Base-by-base conservation (phyloP, 2,329 filamentous ascomycete species). In the Aspergillus brunneoviolaceus region DNA sequence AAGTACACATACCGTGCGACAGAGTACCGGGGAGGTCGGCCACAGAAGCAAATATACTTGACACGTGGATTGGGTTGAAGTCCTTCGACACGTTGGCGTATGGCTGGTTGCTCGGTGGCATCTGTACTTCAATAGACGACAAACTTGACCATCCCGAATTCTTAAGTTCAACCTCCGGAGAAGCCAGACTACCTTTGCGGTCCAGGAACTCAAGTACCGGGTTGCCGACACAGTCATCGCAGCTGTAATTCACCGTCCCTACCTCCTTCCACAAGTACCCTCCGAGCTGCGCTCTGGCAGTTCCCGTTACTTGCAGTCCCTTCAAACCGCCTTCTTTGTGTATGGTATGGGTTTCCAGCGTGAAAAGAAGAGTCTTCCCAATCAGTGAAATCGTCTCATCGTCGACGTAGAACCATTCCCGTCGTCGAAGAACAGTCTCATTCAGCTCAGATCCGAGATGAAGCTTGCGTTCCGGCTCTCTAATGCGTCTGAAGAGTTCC, bases 1-100 rank as follows among this genome's bases (percentile, higher is more conserved):
- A 97, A 0, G 93, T 95, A 82, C 96, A 97, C 94, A 98, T 98
- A 74, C 94, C 94, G 74, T 98, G 94, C 0, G 93, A 97, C 70
- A 98, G 96, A 33, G 94, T 97, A 49, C 94, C 94, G 2, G 92
- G 92, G 11, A 98, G 84, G 74, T 92, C 92, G 71, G 94, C 94
- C 71, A 97, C 96, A 76, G 86, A 91, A n/a, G 94, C 90, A 79
- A 98, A 98, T 53, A 96, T 90, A 55, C 92, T 88, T 14, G 93
- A 96, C 49, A 97, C 93, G 82, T 98, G 94, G 63, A 98, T 98
- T 14, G 94, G 94, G 78, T 98, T 98, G 84, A 90, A 97, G 75
- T 98, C 94, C 52, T 92, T 93, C 55, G 94, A 98, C 12, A 97
- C 92, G 67, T 91, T 89, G 61, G 94, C 93, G 72, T 98, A 98